phyloP scores from a whole-genome alignment of 1,139 yeast species.

The Taiozyma onychis region DNA sequence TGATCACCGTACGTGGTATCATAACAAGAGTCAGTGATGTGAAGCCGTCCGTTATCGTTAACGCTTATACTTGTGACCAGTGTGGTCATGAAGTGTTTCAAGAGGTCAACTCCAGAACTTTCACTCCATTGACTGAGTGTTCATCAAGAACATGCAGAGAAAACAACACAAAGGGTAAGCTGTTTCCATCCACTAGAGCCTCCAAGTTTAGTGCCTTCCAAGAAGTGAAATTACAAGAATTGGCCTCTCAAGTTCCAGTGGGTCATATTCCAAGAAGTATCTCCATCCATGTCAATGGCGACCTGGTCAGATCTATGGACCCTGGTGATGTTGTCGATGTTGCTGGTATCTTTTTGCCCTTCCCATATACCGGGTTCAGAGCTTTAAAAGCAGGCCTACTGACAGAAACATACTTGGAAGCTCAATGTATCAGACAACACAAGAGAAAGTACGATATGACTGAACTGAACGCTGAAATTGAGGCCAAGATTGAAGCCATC shows the following conservation, averaged over 20 bases:
- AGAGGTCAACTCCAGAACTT: constrained; percentile 80
- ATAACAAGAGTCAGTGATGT: constrained; percentile 96
- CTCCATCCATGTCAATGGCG: constrained; percentile 83
- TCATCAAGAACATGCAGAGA: constrained; percentile 72
- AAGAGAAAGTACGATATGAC: constrained; percentile 78
- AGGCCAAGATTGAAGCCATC: constrained; percentile 48
- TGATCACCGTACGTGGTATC: constrained; percentile 89
- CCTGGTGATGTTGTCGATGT: constrained; percentile 97
- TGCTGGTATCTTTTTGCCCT: constrained; percentile 87
- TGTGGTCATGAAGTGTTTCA: constrained; percentile 97
- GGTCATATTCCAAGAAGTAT: constrained; percentile 94
- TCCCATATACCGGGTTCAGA: constrained; percentile 92
- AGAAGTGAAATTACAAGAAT: constrained; percentile 90
- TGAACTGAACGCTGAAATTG: constrained; percentile 52
- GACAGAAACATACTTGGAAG: constrained; percentile 91
- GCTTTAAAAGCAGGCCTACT: constrained; percentile 89
- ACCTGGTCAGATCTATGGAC: constrained; percentile 75
- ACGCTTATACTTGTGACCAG: constrained; percentile 95
- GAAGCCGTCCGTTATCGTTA: constrained; percentile 84
- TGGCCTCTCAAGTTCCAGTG: constrained; percentile 94
- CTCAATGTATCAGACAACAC: constrained; percentile 80
- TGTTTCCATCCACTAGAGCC: constrained; percentile 92
- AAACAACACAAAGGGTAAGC: constrained; percentile 81
- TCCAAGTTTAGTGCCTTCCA: constrained; percentile 94
- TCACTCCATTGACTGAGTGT: constrained; percentile 83